A percentile compares a stretch with the other conserved stretches of the same genome.
These are phyloP conservation scores for Nannizzia gypsea DNA, from an alignment of 2,329 filamentous ascomycete species.

Conservation along the genomic window DNA sequence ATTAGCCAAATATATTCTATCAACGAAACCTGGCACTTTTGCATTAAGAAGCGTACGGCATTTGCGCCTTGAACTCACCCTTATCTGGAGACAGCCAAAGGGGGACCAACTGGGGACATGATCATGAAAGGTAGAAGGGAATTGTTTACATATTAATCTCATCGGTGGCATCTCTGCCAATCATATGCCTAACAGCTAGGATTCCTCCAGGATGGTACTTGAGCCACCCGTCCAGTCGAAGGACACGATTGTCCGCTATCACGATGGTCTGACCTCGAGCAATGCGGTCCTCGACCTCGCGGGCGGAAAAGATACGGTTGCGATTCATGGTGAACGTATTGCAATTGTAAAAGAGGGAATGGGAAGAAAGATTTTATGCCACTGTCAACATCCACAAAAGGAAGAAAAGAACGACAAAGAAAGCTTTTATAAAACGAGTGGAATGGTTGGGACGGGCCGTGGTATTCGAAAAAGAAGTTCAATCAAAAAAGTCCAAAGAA, in stretches of 20 bases:
- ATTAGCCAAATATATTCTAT: not conserved
- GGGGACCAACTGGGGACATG: not conserved
- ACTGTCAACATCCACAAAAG: not conserved
- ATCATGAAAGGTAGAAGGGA: not conserved
- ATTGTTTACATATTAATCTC: conserved; percentile 69
- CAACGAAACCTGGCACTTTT: not conserved
- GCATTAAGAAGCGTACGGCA: not conserved
- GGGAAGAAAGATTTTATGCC: not conserved
- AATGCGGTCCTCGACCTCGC: conserved; percentile 68
- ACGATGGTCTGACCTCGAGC: conserved; percentile 67
- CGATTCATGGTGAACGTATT: not conserved
- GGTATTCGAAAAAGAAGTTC: not conserved
- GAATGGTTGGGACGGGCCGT: not conserved
- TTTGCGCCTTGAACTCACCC: not conserved
- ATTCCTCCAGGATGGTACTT: conserved; percentile 84
- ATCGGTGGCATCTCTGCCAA: conserved; percentile 84
- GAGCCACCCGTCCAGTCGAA: conserved; percentile 82
- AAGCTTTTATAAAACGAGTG: not conserved
- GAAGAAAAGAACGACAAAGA: not conserved
- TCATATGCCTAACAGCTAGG: conserved; percentile 82
- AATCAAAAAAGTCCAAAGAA: not conserved
- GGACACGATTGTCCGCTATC: conserved; percentile 65
- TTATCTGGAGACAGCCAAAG: not conserved
- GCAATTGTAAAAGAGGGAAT: not conserved
- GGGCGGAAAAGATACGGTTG: conserved; percentile 41